phyloP scores from a whole-genome alignment of 768 basidiomycete genomes.

The Pholiota molesta region DNA sequence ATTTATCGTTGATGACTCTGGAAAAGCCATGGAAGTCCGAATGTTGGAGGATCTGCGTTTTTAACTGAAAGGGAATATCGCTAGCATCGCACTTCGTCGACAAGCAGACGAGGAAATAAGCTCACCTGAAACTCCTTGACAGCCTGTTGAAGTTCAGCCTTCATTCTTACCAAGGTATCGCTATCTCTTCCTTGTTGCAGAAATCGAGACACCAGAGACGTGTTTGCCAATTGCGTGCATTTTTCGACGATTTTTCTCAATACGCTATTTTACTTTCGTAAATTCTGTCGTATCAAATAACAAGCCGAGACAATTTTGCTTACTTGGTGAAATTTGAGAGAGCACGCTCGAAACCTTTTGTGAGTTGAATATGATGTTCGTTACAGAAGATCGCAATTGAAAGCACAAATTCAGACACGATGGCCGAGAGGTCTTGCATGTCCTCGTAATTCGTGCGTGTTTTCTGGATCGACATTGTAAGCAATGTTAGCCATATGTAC shows the following conservation, averaged over 20 bases:
- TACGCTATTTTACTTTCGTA: background rate
- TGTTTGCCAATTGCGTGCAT: background rate
- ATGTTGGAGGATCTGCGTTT: slow-evolving; percentile 2
- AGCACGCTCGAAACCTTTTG: background rate
- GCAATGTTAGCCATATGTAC: no score
- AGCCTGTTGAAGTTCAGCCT: background rate
- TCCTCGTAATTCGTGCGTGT: slow-evolving; percentile 2
- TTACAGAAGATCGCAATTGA: background rate
- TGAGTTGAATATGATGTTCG: background rate
- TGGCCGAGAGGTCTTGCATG: background rate
- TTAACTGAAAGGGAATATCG: background rate
- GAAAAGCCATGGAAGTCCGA: background rate
- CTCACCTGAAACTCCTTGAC: slow-evolving; percentile 1
- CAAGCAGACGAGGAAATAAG: background rate
- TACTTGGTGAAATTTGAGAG: background rate
- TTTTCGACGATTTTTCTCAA: background rate
- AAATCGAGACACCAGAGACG: background rate
- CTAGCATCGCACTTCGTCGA: no score
- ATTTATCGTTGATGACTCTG: background rate
- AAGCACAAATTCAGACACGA: background rate
- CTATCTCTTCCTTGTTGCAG: slow-evolving; percentile 7
- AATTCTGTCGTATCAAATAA: background rate
- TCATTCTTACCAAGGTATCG: slow-evolving; percentile 1
- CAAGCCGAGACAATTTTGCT: background rate
- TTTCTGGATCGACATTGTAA: background rate